These are phyloP conservation scores for Zoysia japonica DNA, from an alignment of 176 grass and related monocot species.

Conservation along the genomic window DNA sequence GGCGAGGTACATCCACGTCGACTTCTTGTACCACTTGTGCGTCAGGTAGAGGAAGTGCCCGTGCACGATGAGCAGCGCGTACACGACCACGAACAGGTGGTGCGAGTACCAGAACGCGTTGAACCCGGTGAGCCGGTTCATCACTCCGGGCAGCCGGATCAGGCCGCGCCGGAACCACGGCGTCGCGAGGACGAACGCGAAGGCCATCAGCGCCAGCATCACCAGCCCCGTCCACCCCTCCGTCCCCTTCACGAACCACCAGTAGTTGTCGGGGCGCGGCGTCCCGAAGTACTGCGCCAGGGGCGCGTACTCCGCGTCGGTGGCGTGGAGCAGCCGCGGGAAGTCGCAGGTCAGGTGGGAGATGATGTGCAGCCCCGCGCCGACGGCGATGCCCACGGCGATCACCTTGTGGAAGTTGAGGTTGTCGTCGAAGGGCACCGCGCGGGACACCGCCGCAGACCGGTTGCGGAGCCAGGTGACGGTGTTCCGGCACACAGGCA, in stretches of 20 bases:
- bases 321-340: slow-evolving; percentile 76
- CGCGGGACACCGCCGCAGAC: slow-evolving; percentile 17
- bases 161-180: slow-evolving; percentile 73
- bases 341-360: slow-evolving; percentile 93
- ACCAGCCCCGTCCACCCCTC: slow-evolving; percentile 91
- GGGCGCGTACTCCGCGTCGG: slow-evolving; percentile 56
- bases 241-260: slow-evolving; percentile 94
- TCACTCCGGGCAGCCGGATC: slow-evolving; percentile 35
- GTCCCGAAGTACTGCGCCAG: slow-evolving; percentile 64
- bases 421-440: slow-evolving; percentile 91
- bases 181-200: slow-evolving; percentile 81
- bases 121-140: slow-evolving; percentile 77
- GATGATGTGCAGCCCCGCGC: slow-evolving; percentile 63
- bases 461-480: slow-evolving; percentile 93
- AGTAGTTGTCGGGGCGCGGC: slow-evolving; percentile 57
- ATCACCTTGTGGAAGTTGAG: slow-evolving; percentile 99
- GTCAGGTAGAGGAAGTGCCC: slow-evolving; percentile 75
- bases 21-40: slow-evolving; percentile 77
- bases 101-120: slow-evolving; percentile 99
- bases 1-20: slow-evolving; percentile 95
- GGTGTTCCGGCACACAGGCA: slow-evolving; percentile 98
- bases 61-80: slow-evolving; percentile 84
- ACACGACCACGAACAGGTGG: slow-evolving; percentile 89
- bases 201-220: slow-evolving; percentile 75
- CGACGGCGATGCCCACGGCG: slow-evolving; percentile 64